Evolutionary conservation across 345 rosid species (phyloP), one percentile per base, ranked within the genome.

Genomic region (Brassica nigra): DNA sequence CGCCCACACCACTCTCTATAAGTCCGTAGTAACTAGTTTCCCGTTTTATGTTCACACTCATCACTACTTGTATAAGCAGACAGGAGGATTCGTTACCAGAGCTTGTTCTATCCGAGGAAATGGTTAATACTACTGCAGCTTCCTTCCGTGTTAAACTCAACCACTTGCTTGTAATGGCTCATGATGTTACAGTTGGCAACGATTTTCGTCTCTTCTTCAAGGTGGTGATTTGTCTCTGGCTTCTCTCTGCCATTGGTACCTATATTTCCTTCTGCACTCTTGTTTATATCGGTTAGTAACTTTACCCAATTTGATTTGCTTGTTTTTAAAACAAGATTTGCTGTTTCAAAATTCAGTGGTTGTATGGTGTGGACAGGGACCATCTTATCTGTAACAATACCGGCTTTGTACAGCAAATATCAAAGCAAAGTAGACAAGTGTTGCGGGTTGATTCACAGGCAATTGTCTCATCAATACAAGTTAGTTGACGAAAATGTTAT

Each of bases 221-320:
- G 96, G 97, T 95, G 28, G 99, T 92, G 73, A 83, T 86, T 71
- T 88, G 89, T 84, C 86, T 95, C 31, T 95, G 97, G 99, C 95
- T 92, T 75, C 83, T 91, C 65, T 92, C 97, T 78, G 89, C 90
- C 54, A 69, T 88, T 47, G 97, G 97, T 68, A 86, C 92, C 87
- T 91, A 85, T 86, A 87, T 89, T 76, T 92, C 97, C 14, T 85
- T 92, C 88, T 88, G 88, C 92, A 90, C 97, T 27, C 87, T 95
- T 74, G 95, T 91, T 39, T 95, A 91, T 76, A 89, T 90, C n/a
- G 97, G 97, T 91, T 78, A 80, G 91, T 70, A 4, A 70, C 52
- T 73, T 66, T 44, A 36, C 61, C 55, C 49, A 23, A 1, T 71
- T 63, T 16, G 34, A 2, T 67, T 67, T 62, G 70, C 71, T 62